These are phyloP conservation scores for Quillaja saponaria DNA, from an alignment of 306 rosid genomes.

Conservation along the genomic window DNA sequence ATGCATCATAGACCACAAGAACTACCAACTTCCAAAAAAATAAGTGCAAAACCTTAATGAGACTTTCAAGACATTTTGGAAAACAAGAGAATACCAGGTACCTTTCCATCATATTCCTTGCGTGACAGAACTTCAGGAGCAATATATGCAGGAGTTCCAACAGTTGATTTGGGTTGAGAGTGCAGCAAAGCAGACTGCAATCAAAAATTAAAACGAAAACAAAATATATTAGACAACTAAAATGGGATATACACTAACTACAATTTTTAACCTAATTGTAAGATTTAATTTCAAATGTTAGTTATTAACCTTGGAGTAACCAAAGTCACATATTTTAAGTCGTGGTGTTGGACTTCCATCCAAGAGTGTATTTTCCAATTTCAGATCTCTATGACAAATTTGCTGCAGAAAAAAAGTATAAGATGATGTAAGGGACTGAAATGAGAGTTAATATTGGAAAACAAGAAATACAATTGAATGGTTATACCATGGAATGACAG, in stretches of 20 bases:
- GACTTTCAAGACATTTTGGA: neutral
- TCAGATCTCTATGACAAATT: slow-evolving; percentile 96
- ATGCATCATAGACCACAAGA: neutral
- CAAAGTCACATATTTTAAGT: slow-evolving; percentile 91
- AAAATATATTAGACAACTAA: neutral
- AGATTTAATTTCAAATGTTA: slow-evolving; percentile 10
- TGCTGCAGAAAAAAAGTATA: slow-evolving; percentile 42
- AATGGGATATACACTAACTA: neutral
- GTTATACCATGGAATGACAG: slow-evolving; percentile 80
- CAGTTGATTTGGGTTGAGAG: slow-evolving; percentile 85
- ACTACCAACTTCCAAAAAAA: neutral
- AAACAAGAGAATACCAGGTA: slow-evolving; percentile 30
- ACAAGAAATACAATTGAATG: neutral
- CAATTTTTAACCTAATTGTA: too few relatives aligned
- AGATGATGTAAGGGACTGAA: slow-evolving; percentile 4
- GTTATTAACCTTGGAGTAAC: slow-evolving; percentile 80
- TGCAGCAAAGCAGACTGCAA: slow-evolving; percentile 79
- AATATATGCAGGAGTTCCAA: slow-evolving; percentile 94
- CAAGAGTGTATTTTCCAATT: slow-evolving; percentile 85
- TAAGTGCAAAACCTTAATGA: neutral
- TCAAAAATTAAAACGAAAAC: slow-evolving; percentile 6
- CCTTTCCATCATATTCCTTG: slow-evolving; percentile 92
- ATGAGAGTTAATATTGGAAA: neutral
- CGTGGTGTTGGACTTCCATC: slow-evolving; percentile 83
- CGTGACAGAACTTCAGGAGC: slow-evolving; percentile 87